Conservation (phyloP, 257 asterid genomes). For the Solanum gandarillasii region DNA sequence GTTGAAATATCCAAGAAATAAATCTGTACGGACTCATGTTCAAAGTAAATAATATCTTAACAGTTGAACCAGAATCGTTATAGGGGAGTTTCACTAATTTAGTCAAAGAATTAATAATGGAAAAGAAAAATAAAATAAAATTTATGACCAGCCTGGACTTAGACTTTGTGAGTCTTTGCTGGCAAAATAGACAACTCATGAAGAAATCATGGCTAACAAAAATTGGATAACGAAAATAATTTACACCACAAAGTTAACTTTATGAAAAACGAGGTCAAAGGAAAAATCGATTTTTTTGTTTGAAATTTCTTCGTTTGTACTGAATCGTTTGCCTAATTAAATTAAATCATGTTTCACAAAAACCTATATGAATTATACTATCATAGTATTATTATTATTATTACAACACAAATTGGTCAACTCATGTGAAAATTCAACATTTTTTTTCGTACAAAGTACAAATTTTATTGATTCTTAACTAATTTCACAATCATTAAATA, state of each 20-base stretch:
- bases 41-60: not conserved
- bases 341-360: not conserved
- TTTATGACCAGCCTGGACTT: not conserved
- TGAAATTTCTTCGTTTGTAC: not conserved
- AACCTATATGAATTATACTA: not conserved
- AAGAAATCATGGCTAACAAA: not conserved
- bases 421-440: not conserved
- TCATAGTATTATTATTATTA: not conserved
- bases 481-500: not conserved
- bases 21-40: not conserved
- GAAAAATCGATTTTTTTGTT: not conserved
- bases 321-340: not conserved
- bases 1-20: not conserved
- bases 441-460: not conserved
- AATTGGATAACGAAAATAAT: not conserved
- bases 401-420: not conserved
- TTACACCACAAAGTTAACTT: not conserved
- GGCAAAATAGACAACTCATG: not conserved
- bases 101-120: not conserved
- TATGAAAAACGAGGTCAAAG: not conserved
- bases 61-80: not conserved
- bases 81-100: not conserved
- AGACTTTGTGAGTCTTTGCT: not conserved
- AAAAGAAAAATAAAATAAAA: not conserved
- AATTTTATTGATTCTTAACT: not conserved